These are phyloP conservation scores for Fistulinella prunicolor DNA, from an alignment of 768 basidiomycete species.

Conservation along the genomic window DNA sequence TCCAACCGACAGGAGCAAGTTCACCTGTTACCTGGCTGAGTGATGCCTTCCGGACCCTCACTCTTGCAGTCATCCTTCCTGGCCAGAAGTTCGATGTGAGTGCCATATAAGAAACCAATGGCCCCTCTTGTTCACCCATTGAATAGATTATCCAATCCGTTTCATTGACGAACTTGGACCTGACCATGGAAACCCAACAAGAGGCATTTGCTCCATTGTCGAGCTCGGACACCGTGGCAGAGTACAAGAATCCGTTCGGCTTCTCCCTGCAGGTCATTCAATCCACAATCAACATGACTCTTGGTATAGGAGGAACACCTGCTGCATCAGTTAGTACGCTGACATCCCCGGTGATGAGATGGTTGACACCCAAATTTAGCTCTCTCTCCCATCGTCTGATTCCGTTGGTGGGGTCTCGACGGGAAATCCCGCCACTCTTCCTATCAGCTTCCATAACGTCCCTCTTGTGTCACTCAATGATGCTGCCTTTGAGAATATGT, in stretches of 20 bases:
- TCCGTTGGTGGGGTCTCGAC: constrained; percentile 64
- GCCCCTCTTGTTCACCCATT: not conserved
- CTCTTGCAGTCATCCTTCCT: constrained; percentile 57
- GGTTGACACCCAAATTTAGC: constrained; percentile 31
- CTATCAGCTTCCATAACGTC: constrained; percentile 53
- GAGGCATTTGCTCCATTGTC: constrained; percentile 61
- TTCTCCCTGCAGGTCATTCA: constrained; percentile 66
- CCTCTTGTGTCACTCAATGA: constrained; percentile 56
- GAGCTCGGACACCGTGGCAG: constrained; percentile 53
- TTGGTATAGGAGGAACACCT: constrained; percentile 47
- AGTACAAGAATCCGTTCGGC: constrained; percentile 73
- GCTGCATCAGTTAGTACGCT: constrained; percentile 47
- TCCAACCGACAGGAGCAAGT: constrained; percentile 53
- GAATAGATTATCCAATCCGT: constrained; percentile 62
- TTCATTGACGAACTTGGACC: constrained; percentile 50
- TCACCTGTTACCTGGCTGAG: constrained; percentile 60
- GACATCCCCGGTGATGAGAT: not conserved
- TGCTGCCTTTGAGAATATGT: constrained; percentile 52
- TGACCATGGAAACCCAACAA: constrained; percentile 48
- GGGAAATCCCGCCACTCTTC: constrained; percentile 58
- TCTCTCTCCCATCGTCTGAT: constrained; percentile 46
- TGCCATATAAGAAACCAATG: not conserved
- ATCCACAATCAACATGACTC: constrained; percentile 51
- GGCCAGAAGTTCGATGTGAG: constrained; percentile 55
- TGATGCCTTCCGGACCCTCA: constrained; percentile 65